phyloP scores from a whole-genome alignment of 2,329 filamentous ascomycete genomes.

The Colletotrichum trifolii region DNA sequence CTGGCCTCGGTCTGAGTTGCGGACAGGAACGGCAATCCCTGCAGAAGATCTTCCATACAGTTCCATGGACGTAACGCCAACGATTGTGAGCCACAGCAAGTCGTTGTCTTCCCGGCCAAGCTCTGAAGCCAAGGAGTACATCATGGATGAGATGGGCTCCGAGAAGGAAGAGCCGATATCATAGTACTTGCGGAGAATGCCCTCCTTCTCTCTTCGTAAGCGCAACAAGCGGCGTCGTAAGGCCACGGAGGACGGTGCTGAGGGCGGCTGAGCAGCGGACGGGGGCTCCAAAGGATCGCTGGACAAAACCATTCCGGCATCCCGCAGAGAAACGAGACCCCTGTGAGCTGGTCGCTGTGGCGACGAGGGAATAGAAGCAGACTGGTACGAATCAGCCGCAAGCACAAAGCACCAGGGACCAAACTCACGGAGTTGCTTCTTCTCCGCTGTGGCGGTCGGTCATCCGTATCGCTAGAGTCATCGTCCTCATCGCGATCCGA shows the following conservation, averaged over 20 bases:
- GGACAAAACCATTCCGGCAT: constrained; percentile 58
- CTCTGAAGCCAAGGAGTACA: constrained; percentile 95
- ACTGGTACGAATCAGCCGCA: constrained; percentile 55
- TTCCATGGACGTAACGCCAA: constrained; percentile 94
- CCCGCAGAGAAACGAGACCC: constrained; percentile 67
- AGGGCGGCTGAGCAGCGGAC: constrained; percentile 67
- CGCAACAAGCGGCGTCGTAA: constrained; percentile 79
- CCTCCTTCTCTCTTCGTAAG: constrained; percentile 81
- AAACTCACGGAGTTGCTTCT: constrained; percentile 85
- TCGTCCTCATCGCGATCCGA: constrained; percentile 74
- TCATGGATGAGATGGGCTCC: constrained; percentile 92
- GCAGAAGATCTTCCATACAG: constrained; percentile 88
- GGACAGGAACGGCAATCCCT: constrained; percentile 74
- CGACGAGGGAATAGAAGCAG: constrained; percentile 73
- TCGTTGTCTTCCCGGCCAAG: constrained; percentile 97
- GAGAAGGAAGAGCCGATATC: constrained; percentile 89
- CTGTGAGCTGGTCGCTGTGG: constrained; percentile 69
- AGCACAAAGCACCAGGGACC: background rate
- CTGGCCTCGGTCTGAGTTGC: constrained; percentile 64
- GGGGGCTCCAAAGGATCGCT: constrained; percentile 65
- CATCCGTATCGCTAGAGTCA: constrained; percentile 78
- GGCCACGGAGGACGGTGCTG: constrained; percentile 75
- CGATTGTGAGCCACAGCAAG: constrained; percentile 92
- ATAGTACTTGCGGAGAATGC: constrained; percentile 84
- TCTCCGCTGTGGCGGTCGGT: constrained; percentile 81